Evolutionary conservation across 305 asterid species (phyloP).

Genomic region (Caryopteris hybrid): DNA sequence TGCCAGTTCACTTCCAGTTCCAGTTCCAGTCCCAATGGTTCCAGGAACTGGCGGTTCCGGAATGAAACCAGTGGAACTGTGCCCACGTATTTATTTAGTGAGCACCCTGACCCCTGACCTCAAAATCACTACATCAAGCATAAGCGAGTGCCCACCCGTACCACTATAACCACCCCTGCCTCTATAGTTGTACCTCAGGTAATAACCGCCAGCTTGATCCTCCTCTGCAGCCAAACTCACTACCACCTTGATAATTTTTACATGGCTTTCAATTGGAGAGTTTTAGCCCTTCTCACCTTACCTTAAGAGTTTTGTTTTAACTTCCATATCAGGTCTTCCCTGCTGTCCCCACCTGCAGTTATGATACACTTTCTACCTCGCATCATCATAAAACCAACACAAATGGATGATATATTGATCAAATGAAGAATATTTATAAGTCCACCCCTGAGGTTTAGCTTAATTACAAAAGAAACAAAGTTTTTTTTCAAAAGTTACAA

Average conservation of each 20-base stretch:
- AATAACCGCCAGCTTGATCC: conserved; percentile 17
- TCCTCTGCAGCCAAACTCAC: conserved; percentile 14
- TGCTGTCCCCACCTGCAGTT: conserved; percentile 22
- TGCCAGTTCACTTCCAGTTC: too few species aligned
- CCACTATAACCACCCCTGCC: conserved; percentile 51
- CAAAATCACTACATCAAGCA: not conserved
- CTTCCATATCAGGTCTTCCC: conserved; percentile 22
- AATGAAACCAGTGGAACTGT: too few species aligned
- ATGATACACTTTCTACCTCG: conserved; percentile 11
- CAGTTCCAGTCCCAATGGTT: too few species aligned
- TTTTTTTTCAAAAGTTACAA: not conserved
- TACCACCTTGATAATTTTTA: conserved; percentile 26
- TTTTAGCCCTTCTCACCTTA: conserved; percentile 27
- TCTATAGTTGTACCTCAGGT: conserved; percentile 36
- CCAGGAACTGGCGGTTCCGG: too few species aligned
- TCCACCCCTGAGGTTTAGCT: too few species aligned
- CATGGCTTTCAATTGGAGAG: conserved; percentile 10
- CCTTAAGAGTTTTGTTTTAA: conserved; percentile 14
- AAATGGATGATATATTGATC: too few species aligned
- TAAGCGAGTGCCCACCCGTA: conserved; percentile 12
- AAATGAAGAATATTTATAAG: too few species aligned
- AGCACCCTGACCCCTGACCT: not conserved
- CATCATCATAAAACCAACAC: conserved; percentile 20
- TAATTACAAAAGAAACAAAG: not conserved
- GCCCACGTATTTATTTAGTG: too few species aligned